A percentile compares a stretch with the other conserved stretches of the same genome.
These are phyloP conservation scores for Ustilago cynodontis DNA, from an alignment of 1,284 basidiomycete species.

Conservation along the genomic window DNA sequence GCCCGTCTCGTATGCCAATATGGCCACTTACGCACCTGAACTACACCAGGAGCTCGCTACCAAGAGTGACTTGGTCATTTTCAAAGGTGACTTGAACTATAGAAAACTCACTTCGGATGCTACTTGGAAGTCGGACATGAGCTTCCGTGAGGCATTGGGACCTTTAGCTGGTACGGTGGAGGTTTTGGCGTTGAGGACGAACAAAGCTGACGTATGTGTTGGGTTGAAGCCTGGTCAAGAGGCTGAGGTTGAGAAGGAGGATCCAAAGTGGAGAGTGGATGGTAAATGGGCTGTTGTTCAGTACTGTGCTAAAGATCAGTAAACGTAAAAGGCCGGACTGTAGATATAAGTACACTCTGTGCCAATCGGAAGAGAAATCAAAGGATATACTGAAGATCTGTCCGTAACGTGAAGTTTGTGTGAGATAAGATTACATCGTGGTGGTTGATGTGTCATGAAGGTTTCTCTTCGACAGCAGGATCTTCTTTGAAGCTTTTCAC, in stretches of 20 bases:
- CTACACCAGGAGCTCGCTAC: slow-evolving; percentile 76
- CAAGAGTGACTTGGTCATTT: slow-evolving; percentile 82
- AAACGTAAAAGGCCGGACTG: slow-evolving; percentile 6
- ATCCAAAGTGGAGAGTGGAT: slow-evolving; percentile 62
- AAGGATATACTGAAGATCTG: background rate
- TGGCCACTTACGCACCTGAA: slow-evolving; percentile 72
- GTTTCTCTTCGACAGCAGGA: background rate
- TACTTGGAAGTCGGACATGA: slow-evolving; percentile 85
- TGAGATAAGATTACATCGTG: background rate
- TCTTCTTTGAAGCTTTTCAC: background rate
- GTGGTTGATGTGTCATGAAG: slow-evolving; percentile 13
- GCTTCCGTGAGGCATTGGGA: slow-evolving; percentile 85
- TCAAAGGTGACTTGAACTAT: slow-evolving; percentile 87
- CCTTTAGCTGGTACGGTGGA: slow-evolving; percentile 79
- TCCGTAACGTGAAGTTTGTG: background rate
- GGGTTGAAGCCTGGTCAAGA: slow-evolving; percentile 60
- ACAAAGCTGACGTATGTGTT: slow-evolving; percentile 82
- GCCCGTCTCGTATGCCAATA: slow-evolving; percentile 56
- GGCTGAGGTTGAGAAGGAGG: slow-evolving; percentile 48
- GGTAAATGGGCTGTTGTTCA: slow-evolving; percentile 64
- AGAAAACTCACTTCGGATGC: slow-evolving; percentile 87
- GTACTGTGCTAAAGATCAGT: slow-evolving; percentile 44
- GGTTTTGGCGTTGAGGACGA: slow-evolving; percentile 86
- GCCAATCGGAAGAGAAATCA: background rate
- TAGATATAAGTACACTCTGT: too few species aligned